These are phyloP conservation scores for Gossypium anomalum DNA, from an alignment of 345 rosid genomes.

Conservation along the genomic window DNA sequence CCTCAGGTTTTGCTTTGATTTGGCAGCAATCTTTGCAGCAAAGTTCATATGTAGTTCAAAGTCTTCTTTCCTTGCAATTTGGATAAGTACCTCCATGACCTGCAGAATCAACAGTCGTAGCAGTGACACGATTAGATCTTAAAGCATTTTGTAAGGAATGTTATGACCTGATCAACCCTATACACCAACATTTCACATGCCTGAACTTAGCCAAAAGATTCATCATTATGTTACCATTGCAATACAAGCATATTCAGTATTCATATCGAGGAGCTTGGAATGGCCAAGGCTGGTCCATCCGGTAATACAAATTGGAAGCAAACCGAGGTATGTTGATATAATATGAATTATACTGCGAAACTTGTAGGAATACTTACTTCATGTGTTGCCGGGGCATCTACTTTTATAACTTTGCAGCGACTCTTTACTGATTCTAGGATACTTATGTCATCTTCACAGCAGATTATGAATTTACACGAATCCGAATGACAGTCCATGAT, in stretches of 20 bases:
- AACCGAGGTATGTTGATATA: background rate
- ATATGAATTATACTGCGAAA: background rate
- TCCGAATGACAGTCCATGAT: conserved; percentile 64
- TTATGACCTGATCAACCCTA: background rate
- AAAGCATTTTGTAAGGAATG: background rate
- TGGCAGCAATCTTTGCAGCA: conserved; percentile 57
- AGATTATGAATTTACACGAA: conserved; percentile 50
- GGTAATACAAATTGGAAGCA: background rate
- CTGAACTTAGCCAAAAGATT: background rate
- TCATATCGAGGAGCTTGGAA: background rate
- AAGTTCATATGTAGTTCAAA: conserved; percentile 58
- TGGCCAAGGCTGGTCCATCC: background rate
- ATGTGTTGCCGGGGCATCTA: conserved; percentile 55
- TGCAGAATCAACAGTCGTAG: conserved; percentile 16
- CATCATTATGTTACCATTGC: background rate
- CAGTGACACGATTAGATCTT: background rate
- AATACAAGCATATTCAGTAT: too few species aligned
- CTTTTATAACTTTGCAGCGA: conserved; percentile 46
- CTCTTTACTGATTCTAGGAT: conserved; percentile 46
- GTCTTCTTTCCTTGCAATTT: conserved; percentile 58
- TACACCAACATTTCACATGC: background rate
- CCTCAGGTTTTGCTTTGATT: conserved; percentile 58
- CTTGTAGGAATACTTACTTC: conserved; percentile 37
- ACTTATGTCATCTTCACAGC: conserved; percentile 55
- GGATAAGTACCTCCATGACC: conserved; percentile 62